phyloP scores from a whole-genome alignment of 805 yeast species.

The Candida lessepsii region DNA sequence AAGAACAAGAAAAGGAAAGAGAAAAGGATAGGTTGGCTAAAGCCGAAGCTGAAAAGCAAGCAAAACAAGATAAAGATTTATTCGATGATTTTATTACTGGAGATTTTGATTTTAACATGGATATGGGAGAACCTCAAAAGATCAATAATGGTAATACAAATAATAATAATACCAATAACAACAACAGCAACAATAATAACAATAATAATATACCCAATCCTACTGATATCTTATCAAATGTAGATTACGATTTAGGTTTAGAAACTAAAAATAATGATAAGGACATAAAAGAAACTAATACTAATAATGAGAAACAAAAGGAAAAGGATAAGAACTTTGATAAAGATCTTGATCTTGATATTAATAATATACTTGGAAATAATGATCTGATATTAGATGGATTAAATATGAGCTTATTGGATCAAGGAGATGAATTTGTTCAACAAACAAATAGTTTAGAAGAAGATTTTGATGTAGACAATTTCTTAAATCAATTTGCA shows the following conservation, averaged over 20 bases:
- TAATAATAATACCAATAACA: neutral
- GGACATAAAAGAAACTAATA: neutral
- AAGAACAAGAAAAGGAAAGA: slow-evolving; percentile 25
- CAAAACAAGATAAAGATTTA: slow-evolving; percentile 13
- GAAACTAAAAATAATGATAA: neutral
- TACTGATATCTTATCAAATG: slow-evolving; percentile 14
- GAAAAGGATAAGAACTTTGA: slow-evolving; percentile 1
- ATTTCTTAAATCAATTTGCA: slow-evolving; percentile 44
- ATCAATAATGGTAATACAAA: slow-evolving; percentile 7
- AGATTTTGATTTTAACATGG: slow-evolving; percentile 21
- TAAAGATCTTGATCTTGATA: slow-evolving; percentile 24
- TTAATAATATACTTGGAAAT: slow-evolving; percentile 37
- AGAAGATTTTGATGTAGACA: slow-evolving; percentile 46
- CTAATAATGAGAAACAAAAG: neutral
- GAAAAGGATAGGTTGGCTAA: slow-evolving; percentile 17
- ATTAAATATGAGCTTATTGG: slow-evolving; percentile 39
- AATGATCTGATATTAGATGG: slow-evolving; percentile 44
- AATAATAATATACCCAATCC: slow-evolving; percentile 14
- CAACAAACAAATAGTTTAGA: slow-evolving; percentile 20
- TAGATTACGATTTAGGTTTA: slow-evolving; percentile 13
- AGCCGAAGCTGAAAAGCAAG: slow-evolving; percentile 19
- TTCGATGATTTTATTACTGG: slow-evolving; percentile 17
- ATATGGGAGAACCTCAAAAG: slow-evolving; percentile 10
- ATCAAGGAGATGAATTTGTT: slow-evolving; percentile 15
- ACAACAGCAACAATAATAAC: neutral